A percentile compares a stretch with the other conserved stretches of the same genome.
Conservation (phyloP, 345 rosid species). For the Rhodomyrtus tomentosa region DNA sequence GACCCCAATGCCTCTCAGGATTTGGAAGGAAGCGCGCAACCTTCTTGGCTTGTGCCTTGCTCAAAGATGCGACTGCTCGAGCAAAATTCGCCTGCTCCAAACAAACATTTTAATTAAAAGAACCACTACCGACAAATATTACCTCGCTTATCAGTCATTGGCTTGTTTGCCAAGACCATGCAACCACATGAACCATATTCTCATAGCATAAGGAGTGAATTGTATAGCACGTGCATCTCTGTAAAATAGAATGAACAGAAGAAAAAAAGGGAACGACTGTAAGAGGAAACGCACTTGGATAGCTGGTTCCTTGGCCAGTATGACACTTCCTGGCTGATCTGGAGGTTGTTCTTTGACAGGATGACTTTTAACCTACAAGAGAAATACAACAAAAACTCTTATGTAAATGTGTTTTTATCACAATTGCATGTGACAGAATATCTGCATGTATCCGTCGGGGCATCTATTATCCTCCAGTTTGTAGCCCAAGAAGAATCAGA, state of each 20-base stretch:
- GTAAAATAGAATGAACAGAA: not conserved
- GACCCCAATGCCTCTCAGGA: conserved; percentile 99
- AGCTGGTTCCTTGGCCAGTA: conserved; percentile 79
- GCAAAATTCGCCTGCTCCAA: conserved; percentile 76
- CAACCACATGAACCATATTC: not conserved
- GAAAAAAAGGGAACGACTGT: not conserved
- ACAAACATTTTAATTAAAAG: not conserved
- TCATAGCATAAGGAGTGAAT: not conserved
- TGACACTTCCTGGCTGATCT: conserved; percentile 84
- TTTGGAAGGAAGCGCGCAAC: conserved; percentile 86
- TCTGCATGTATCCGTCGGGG: not conserved
- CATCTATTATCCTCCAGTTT: not conserved
- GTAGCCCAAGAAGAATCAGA: not conserved
- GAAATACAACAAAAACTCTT: not conserved
- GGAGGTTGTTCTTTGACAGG: conserved; percentile 80
- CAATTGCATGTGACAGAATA: not conserved
- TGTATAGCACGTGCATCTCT: not conserved
- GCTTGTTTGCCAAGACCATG: not conserved
- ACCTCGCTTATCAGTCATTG: not conserved
- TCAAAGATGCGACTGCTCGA: conserved; percentile 72
- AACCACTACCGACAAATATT: not conserved
- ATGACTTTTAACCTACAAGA: conserved; percentile 72
- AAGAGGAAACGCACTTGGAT: conserved; percentile 42
- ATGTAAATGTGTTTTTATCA: not conserved
- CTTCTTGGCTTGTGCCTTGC: conserved; percentile 96